Evolutionary conservation across 2,329 filamentous ascomycete species (phyloP), one percentile per base, ranked within the genome.

Genomic region (Clonostachys sp.): DNA sequence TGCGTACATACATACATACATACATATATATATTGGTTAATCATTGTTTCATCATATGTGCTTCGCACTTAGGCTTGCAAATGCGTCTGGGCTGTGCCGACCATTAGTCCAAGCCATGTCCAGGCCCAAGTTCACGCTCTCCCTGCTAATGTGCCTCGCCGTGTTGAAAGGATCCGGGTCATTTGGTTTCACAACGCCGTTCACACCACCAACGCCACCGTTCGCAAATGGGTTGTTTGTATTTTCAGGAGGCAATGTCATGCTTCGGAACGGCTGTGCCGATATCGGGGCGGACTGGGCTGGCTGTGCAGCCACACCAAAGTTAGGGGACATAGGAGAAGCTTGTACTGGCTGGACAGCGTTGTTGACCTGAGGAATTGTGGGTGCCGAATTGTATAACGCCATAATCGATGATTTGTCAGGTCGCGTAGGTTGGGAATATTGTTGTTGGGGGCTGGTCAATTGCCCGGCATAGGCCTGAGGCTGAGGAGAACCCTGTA

Each of bases 401-500:
- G 88, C 85, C 63, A 92, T 73, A 50, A 94, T 92, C 5, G 85
- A 85, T 4, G 80, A 81, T 53, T 87, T 91, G 57, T 90, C 82
- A 33, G 83, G 75, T 34, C 78, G 71, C 40, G 71, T 70, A 14
- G 73, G 70, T 45, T 72, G 68, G 33, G 64, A 65, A 47, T 61
- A 60, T 34, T 58, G 66, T 44, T 69, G 66, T 39, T 57, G 56
- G 57, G 2, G 56, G 62, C 59, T 6, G 56, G 45, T 8, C 57
- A 57, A 48, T 61, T 64, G 3, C 50, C 46, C 48, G 48, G 45
- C 17, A 59, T 56, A n/a, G 52, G 56, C 55, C 16, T 59, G 53
- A 6, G 60, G 52, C 43, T 65, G 64, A 8, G 51, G 51, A 24
- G 53, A 46, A 17, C 53, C 61, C 40, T 57, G 51, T 36, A 70